Conservation (phyloP, 192 early-diverging fungal genomes). For the Spizellomyces sp. region DNA sequence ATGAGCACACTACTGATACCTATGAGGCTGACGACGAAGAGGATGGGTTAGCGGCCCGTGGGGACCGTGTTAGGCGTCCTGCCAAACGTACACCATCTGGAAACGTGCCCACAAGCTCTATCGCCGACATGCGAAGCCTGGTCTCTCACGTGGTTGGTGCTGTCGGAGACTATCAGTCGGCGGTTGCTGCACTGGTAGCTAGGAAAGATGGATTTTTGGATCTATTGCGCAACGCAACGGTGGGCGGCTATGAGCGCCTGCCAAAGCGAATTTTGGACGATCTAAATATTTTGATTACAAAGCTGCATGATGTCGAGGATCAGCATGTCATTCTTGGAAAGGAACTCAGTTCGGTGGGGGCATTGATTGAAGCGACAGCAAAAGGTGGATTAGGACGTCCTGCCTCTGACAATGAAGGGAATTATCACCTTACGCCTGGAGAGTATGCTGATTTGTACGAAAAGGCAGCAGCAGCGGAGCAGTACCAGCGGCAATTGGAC, state of each 20-base stretch:
- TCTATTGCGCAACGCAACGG: slow-evolving; percentile 4
- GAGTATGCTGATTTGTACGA: slow-evolving; percentile 43
- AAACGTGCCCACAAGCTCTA: not conserved
- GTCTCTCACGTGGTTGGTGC: slow-evolving; percentile 23
- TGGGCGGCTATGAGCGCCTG: slow-evolving; percentile 1
- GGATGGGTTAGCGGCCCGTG: slow-evolving; percentile 1
- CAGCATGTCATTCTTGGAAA: slow-evolving; percentile 24
- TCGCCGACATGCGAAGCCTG: slow-evolving; percentile 11
- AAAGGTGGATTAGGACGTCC: not conserved
- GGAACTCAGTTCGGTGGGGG: slow-evolving; percentile 8
- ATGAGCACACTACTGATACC: not conserved
- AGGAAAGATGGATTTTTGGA: slow-evolving; percentile 30
- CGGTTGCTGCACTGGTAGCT: slow-evolving; percentile 19
- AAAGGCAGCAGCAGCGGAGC: slow-evolving; percentile 23
- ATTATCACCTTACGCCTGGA: slow-evolving; percentile 14
- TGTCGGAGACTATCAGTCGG: slow-evolving; percentile 34
- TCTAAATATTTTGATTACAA: slow-evolving; percentile 32
- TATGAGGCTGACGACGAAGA: slow-evolving; percentile 20
- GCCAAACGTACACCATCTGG: not conserved
- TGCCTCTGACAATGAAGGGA: not conserved
- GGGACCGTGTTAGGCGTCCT: slow-evolving; percentile 22
- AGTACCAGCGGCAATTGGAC: slow-evolving; percentile 37
- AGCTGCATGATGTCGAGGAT: slow-evolving; percentile 29
- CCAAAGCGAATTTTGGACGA: slow-evolving; percentile 30
- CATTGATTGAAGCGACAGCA: not conserved